Evolutionary conservation across 495 filamentous ascomycete genomes (phyloP).

Genomic region (Umbilicaria muhlenbergii): DNA sequence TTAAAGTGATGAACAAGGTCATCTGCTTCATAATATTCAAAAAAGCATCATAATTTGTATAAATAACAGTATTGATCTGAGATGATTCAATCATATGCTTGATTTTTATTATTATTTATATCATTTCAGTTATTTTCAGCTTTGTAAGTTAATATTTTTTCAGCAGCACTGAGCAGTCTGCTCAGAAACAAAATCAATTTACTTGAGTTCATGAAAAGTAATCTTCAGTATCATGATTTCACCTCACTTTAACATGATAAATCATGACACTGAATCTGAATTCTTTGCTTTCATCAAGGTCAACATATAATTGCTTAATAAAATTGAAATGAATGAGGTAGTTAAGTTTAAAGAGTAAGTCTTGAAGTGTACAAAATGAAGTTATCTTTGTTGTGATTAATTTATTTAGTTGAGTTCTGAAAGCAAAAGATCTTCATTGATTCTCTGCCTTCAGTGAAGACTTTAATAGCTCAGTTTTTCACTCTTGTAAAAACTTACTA

Average conservation of each 20-base stretch:
- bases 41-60: neutral
- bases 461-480: neutral
- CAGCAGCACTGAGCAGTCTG: neutral
- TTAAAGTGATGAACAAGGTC: neutral
- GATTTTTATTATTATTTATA: neutral
- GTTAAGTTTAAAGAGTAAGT: neutral
- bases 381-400: neutral
- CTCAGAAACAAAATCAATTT: neutral
- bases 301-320: neutral
- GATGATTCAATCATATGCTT: constrained; percentile 1
- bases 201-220: neutral
- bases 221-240: neutral
- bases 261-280: neutral
- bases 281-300: neutral
- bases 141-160: neutral
- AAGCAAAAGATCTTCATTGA: neutral
- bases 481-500: constrained; percentile 1
- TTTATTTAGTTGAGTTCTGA: neutral
- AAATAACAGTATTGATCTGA: neutral
- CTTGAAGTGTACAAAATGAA: neutral
- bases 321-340: constrained; percentile 2
- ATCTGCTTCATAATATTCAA: neutral
- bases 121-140: neutral
- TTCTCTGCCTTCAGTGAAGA: neutral
- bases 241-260: neutral